phyloP scores from a whole-genome alignment of 495 filamentous ascomycete genomes.

The Penicillium canariense region DNA sequence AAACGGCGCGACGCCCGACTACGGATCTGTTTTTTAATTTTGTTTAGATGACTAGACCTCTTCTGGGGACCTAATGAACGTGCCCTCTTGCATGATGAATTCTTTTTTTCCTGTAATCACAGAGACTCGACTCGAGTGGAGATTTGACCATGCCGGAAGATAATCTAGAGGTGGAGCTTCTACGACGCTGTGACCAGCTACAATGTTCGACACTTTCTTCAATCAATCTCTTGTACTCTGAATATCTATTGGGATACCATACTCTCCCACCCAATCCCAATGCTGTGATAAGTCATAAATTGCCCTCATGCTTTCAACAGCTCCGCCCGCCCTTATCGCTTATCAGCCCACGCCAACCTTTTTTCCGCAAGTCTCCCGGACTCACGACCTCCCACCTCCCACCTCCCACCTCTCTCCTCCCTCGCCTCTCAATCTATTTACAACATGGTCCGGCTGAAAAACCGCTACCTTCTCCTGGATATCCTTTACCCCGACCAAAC shows the following conservation, averaged over 20 bases:
- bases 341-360: slow-evolving; percentile 13
- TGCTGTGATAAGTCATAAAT: background rate
- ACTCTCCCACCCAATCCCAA: too few relatives aligned
- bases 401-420: background rate
- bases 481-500: slow-evolving; percentile 76
- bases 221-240: too few relatives aligned
- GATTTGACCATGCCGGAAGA: too few relatives aligned
- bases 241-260: too few relatives aligned
- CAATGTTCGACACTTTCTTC: too few relatives aligned
- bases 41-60: slow-evolving; percentile 36
- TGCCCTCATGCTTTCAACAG: background rate
- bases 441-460: slow-evolving; percentile 89
- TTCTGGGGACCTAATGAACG: slow-evolving; percentile 31
- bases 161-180: too few relatives aligned
- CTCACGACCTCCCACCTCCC: background rate
- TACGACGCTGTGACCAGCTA: too few relatives aligned
- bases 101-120: background rate
- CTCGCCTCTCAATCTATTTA: background rate
- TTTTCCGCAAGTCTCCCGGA: background rate
- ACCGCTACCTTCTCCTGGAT: slow-evolving; percentile 88
- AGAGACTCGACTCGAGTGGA: too few relatives aligned
- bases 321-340: slow-evolving; percentile 17
- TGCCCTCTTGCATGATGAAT: slow-evolving; percentile 29
- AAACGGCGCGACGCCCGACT: slow-evolving; percentile 27
- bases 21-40: slow-evolving; percentile 30